Base-by-base conservation (phyloP, 2,329 filamentous ascomycete species). In the Fusarium brachygibbosum region DNA sequence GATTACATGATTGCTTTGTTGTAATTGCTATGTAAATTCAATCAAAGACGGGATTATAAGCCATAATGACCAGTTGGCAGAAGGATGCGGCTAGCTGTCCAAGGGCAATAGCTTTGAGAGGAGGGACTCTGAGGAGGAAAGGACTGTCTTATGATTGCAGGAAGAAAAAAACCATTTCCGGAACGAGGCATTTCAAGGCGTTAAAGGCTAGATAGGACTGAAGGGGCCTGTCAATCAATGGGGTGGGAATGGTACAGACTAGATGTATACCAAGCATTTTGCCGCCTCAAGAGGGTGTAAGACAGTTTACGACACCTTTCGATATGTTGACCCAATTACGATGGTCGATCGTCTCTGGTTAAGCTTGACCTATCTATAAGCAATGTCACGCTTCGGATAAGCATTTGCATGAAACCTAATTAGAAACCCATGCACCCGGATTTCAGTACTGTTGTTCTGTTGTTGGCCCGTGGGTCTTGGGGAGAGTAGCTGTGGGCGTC, bases 141-240 rank as follows among this genome's bases (percentile, higher is more conserved):
- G 25, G n/a, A 28, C 34, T 57, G 28, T 48, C 46, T 28, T 16
- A 35, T 19, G 38, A 38, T 59, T n/a, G 16, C 34, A 37, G 34
- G 32, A 25, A 46, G 41, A 63, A 52, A 67, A 19, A 46, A 49
- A 46, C 19, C 46, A 58, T 25, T 16, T 37, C 17, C 34, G 52
- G 45, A 59, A 53, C 17, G 40, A 57, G 52, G 63, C 67, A 70
- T 68, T 52, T 32, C 54, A 46, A 59, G 67, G 67, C 67, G 67
- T 70, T 60, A 21, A 68, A 58, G 44, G 63, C 19, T 52, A 56
- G 41, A 68, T 29, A 63, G 46, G 48, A 25, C 23, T 38, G 45
- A 40, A 34, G 41, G 29, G 31, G 4, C 14, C 48, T 48, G 48
- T 28, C 51, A 23, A 42, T 44, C 21, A 41, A 64, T n/a, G 42